Evolutionary conservation across 352 stramenopile species (phyloP).

Genomic region (Phytophthora cryptogea): DNA sequence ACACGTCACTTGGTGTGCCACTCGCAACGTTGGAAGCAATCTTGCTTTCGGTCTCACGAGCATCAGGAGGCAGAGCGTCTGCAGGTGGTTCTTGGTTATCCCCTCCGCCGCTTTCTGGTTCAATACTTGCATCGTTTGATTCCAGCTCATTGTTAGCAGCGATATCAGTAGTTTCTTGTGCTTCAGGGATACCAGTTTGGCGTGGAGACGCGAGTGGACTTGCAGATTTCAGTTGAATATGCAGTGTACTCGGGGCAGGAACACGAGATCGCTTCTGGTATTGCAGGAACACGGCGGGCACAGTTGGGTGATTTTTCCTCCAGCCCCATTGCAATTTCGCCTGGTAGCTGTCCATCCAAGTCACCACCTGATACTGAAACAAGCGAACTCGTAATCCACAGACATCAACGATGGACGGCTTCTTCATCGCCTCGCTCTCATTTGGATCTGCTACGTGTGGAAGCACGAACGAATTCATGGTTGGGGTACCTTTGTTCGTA

Average conservation of each 20-base stretch:
- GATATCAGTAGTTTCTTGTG: not conserved
- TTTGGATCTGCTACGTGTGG: slow-evolving; percentile 15
- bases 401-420: slow-evolving; percentile 8
- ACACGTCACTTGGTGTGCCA: slow-evolving; percentile 6
- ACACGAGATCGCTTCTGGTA: slow-evolving; percentile 54
- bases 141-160: slow-evolving; percentile 1
- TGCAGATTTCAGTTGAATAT: slow-evolving; percentile 42
- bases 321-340: slow-evolving; percentile 54
- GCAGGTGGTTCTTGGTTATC: slow-evolving; percentile 24
- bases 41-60: not conserved
- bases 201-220: slow-evolving; percentile 1
- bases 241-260: slow-evolving; percentile 37
- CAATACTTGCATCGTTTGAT: not conserved
- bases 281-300: slow-evolving; percentile 65
- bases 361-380: slow-evolving; percentile 60
- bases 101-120: not conserved
- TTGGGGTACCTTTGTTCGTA: slow-evolving; percentile 45
- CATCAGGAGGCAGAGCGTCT: not conserved
- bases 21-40: not conserved
- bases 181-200: slow-evolving; percentile 4
- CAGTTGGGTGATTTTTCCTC: slow-evolving; percentile 32
- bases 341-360: slow-evolving; percentile 69
- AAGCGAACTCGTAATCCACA: slow-evolving; percentile 52
- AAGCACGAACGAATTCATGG: slow-evolving; percentile 42
- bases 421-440: slow-evolving; percentile 6